Percentiles rank a stretch among this genome's conserved stretches.
phyloP scores from a whole-genome alignment of 306 rosid species.

The Quercus dentata region DNA sequence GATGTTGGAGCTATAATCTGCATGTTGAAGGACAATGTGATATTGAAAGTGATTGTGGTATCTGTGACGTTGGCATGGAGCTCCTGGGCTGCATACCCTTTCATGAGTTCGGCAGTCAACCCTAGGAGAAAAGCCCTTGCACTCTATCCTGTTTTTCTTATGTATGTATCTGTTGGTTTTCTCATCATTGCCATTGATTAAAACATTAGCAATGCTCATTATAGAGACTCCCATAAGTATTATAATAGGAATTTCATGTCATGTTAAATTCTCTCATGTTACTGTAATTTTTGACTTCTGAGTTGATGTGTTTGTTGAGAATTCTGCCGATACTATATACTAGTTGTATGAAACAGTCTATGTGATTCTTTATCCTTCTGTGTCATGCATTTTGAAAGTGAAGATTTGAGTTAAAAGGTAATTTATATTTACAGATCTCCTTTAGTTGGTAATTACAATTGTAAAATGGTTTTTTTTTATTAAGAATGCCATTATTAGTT shows the following conservation, averaged over 20 bases:
- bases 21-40: slow-evolving; percentile 83
- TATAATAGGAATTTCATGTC: slow-evolving; percentile 49
- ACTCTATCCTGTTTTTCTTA: slow-evolving; percentile 91
- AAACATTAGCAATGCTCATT: slow-evolving; percentile 22
- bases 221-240: slow-evolving; percentile 19
- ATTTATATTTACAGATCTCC: not conserved
- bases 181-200: slow-evolving; percentile 97
- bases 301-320: slow-evolving; percentile 29
- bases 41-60: slow-evolving; percentile 77
- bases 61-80: slow-evolving; percentile 95
- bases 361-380: not conserved
- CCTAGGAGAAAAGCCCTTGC: slow-evolving; percentile 99
- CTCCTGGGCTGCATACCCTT: slow-evolving; percentile 98
- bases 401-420: not conserved
- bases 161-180: slow-evolving; percentile 98
- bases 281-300: slow-evolving; percentile 15
- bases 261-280: slow-evolving; percentile 23
- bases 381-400: not conserved
- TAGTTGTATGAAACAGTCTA: slow-evolving; percentile 39
- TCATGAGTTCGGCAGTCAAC: slow-evolving; percentile 97
- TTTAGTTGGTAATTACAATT: not conserved
- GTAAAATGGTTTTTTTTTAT: not conserved
- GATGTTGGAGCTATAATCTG: slow-evolving; percentile 88
- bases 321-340: slow-evolving; percentile 17
- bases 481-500: not conserved